phyloP scores from a whole-genome alignment of 164 flowering plant species.

The Tetracentron sinense region DNA sequence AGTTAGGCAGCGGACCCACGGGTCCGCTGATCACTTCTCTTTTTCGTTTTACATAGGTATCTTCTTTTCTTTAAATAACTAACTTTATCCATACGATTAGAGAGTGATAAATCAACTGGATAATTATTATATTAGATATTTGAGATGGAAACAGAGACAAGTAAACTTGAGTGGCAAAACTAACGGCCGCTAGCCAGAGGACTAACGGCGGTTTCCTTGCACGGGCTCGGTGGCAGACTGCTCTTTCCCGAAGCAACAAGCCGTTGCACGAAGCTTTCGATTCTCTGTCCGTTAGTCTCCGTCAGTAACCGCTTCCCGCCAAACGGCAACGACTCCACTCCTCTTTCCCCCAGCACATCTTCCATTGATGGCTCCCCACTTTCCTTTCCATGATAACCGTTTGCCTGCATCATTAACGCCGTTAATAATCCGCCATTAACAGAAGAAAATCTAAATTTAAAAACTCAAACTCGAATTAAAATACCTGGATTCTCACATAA shows the following conservation, averaged over 20 bases:
- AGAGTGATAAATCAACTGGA: too few species aligned
- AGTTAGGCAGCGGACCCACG: too few species aligned
- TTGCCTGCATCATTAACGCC: slow-evolving; percentile 31
- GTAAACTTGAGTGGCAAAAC: background rate
- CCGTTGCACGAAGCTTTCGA: slow-evolving; percentile 67
- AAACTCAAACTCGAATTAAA: background rate
- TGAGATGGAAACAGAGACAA: background rate
- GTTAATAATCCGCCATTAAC: slow-evolving; percentile 4
- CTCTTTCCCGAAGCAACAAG: slow-evolving; percentile 65
- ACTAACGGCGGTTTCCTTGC: slow-evolving; percentile 59
- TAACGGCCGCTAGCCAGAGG: slow-evolving; percentile 62
- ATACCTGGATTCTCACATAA: slow-evolving; percentile 71
- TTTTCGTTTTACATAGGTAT: too few species aligned
- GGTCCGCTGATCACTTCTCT: too few species aligned
- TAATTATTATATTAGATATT: background rate
- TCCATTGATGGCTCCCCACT: slow-evolving; percentile 19
- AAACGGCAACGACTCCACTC: slow-evolving; percentile 62
- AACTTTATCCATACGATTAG: too few species aligned
- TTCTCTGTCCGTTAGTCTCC: slow-evolving; percentile 70
- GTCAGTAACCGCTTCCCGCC: slow-evolving; percentile 69
- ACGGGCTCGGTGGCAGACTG: slow-evolving; percentile 77
- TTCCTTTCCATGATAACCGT: slow-evolving; percentile 26
- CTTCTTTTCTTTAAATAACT: too few species aligned
- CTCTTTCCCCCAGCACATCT: slow-evolving; percentile 46
- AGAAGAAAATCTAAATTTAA: background rate